Evolutionary conservation across 768 basidiomycete species (phyloP).

Genomic region (Auriculariales sp.): DNA sequence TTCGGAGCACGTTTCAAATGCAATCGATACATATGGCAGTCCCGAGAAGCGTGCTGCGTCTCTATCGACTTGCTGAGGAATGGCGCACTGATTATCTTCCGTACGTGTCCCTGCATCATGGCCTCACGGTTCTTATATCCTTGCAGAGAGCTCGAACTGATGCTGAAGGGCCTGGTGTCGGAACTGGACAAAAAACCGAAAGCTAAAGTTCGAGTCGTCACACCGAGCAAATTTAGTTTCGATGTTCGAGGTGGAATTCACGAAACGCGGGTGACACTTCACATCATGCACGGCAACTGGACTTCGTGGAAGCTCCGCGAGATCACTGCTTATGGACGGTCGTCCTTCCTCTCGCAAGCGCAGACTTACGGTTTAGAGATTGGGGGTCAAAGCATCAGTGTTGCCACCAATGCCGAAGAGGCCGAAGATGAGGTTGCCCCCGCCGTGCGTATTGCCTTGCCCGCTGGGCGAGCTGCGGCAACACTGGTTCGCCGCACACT

Average conservation of each 20-base stretch:
- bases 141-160: constrained; percentile 35
- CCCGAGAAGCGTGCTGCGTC: constrained; percentile 66
- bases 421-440: constrained; percentile 23
- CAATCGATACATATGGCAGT: constrained; percentile 21
- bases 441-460: constrained; percentile 49
- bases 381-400: constrained; percentile 42
- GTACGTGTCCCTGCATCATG: constrained; percentile 18
- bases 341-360: constrained; percentile 11
- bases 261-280: constrained; percentile 44
- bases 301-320: constrained; percentile 55
- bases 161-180: constrained; percentile 46
- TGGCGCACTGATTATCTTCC: constrained; percentile 74
- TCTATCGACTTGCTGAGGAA: constrained; percentile 67
- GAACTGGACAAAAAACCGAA: constrained; percentile 36
- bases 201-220: constrained; percentile 12
- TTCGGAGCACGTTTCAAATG: constrained; percentile 6
- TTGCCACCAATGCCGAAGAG: constrained; percentile 18
- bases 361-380: constrained; percentile 48
- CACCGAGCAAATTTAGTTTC: constrained; percentile 11
- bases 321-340: constrained; percentile 30
- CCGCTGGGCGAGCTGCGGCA: constrained; percentile 50
- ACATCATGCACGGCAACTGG: constrained; percentile 84
- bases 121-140: not conserved
- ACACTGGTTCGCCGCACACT: constrained; percentile 33
- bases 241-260: constrained; percentile 40